These are phyloP conservation scores for Gnetum montanum DNA, from an alignment of 75 land plant species.

Conservation along the genomic window DNA sequence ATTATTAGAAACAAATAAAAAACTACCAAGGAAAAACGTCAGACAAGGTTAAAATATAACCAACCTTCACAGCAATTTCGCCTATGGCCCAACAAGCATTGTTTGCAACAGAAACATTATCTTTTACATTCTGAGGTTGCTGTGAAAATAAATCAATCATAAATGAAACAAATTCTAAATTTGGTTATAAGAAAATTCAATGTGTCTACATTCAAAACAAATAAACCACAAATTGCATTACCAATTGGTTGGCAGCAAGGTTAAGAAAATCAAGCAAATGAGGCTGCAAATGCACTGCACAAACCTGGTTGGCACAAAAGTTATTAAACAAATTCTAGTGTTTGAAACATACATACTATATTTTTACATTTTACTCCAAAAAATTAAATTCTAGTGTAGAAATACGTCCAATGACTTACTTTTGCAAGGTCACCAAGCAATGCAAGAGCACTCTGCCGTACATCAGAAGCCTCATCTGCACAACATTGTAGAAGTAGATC, in stretches of 20 bases:
- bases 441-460: constrained; percentile 98
- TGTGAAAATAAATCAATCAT: constrained; percentile 8
- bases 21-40: too few relatives aligned
- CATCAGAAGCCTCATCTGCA: constrained; percentile 86
- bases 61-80: constrained; percentile 93
- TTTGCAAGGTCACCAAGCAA: constrained; percentile 95
- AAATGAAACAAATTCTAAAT: too few relatives aligned
- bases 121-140: constrained; percentile 57
- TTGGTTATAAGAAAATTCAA: too few relatives aligned
- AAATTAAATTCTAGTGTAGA: background rate
- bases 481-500: constrained; percentile 88
- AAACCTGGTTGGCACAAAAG: constrained; percentile 44
- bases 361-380: background rate
- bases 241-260: constrained; percentile 86
- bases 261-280: constrained; percentile 70
- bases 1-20: background rate
- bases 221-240: constrained; percentile 12
- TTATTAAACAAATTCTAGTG: too few relatives aligned
- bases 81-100: constrained; percentile 99
- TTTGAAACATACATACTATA: background rate
- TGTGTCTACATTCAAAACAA: background rate
- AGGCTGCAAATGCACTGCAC: constrained; percentile 82
- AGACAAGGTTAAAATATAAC: background rate
- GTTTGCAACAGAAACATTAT: constrained; percentile 86
- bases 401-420: constrained; percentile 32